A percentile compares a stretch with the other conserved stretches of the same genome.
These are phyloP conservation scores for Suillus paluster DNA, from an alignment of 768 basidiomycete species.

Conservation along the genomic window DNA sequence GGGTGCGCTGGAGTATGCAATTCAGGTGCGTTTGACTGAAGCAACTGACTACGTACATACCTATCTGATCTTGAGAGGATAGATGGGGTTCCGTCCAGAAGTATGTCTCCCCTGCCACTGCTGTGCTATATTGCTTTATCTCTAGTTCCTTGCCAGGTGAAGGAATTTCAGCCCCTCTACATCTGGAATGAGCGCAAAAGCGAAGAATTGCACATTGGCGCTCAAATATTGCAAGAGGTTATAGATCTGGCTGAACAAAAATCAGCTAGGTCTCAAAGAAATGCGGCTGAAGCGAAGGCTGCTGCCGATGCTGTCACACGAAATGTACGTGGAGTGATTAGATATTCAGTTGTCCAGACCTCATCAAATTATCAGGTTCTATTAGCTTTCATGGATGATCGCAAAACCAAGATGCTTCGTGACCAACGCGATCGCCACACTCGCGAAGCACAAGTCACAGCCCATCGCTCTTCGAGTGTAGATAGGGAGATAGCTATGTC, in stretches of 20 bases:
- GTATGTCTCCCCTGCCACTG: slow-evolving; percentile 40
- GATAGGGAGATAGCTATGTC: not conserved
- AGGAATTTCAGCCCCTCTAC: slow-evolving; percentile 76
- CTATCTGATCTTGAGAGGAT: slow-evolving; percentile 17
- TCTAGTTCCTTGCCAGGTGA: slow-evolving; percentile 49
- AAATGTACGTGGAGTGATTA: slow-evolving; percentile 45
- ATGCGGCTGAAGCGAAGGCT: slow-evolving; percentile 62
- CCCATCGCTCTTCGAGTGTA: slow-evolving; percentile 1
- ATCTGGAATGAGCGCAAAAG: slow-evolving; percentile 57
- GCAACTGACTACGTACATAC: slow-evolving; percentile 7
- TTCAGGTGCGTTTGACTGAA: slow-evolving; percentile 59
- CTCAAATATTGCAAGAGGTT: slow-evolving; percentile 66
- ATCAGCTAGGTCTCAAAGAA: slow-evolving; percentile 51
- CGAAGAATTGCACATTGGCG: slow-evolving; percentile 64
- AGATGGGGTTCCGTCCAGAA: slow-evolving; percentile 79
- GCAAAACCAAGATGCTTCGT: slow-evolving; percentile 55
- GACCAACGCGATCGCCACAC: slow-evolving; percentile 65
- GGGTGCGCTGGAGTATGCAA: slow-evolving; percentile 77
- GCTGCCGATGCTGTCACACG: slow-evolving; percentile 55
- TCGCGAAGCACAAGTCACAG: slow-evolving; percentile 39
- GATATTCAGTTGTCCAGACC: not conserved
- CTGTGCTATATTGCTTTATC: not conserved
- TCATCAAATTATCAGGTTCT: slow-evolving; percentile 56
- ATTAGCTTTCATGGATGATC: slow-evolving; percentile 79
- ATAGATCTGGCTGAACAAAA: slow-evolving; percentile 54